phyloP scores from a whole-genome alignment of 2,329 filamentous ascomycete genomes.

The Mycocentrospora acerina region DNA sequence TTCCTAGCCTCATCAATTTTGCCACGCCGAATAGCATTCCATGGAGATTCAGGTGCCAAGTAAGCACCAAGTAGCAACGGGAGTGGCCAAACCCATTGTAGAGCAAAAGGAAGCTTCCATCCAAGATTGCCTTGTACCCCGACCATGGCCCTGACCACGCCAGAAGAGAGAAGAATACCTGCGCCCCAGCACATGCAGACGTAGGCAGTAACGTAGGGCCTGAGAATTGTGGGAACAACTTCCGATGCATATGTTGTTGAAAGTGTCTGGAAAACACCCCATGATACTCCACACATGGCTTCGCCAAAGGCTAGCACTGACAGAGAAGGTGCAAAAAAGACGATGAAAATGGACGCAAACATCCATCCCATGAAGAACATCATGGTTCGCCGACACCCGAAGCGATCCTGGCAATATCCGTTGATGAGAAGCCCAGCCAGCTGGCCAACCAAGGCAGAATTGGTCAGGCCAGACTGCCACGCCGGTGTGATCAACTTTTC shows the following conservation, averaged over 20 bases:
- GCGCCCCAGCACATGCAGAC: slow-evolving; percentile 73
- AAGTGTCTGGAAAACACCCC: slow-evolving; percentile 10
- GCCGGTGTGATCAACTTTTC: not conserved
- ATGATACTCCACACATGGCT: too few relatives aligned
- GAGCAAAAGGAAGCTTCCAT: slow-evolving; percentile 63
- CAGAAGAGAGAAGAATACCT: slow-evolving; percentile 68
- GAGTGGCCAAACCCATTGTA: slow-evolving; percentile 73
- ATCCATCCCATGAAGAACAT: too few relatives aligned
- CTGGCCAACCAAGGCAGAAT: slow-evolving; percentile 1
- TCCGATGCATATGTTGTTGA: slow-evolving; percentile 28
- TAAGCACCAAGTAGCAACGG: slow-evolving; percentile 63
- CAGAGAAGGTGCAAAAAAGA: too few relatives aligned
- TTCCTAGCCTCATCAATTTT: slow-evolving; percentile 53
- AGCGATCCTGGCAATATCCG: slow-evolving; percentile 1
- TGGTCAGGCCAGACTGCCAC: slow-evolving; percentile 2
- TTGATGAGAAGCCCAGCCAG: slow-evolving; percentile 1
- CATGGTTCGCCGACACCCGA: not conserved
- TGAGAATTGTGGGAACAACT: slow-evolving; percentile 67
- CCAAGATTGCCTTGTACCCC: slow-evolving; percentile 63
- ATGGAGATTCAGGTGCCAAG: slow-evolving; percentile 67
- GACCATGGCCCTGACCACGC: slow-evolving; percentile 65
- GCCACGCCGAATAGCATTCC: slow-evolving; percentile 68
- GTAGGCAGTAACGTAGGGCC: slow-evolving; percentile 57
- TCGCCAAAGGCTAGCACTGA: too few relatives aligned
- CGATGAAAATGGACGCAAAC: too few relatives aligned